Percentiles rank a stretch among this genome's conserved stretches.
phyloP scores from a whole-genome alignment of 2,329 filamentous ascomycete genomes.

The Chaetomiaceae sp. region DNA sequence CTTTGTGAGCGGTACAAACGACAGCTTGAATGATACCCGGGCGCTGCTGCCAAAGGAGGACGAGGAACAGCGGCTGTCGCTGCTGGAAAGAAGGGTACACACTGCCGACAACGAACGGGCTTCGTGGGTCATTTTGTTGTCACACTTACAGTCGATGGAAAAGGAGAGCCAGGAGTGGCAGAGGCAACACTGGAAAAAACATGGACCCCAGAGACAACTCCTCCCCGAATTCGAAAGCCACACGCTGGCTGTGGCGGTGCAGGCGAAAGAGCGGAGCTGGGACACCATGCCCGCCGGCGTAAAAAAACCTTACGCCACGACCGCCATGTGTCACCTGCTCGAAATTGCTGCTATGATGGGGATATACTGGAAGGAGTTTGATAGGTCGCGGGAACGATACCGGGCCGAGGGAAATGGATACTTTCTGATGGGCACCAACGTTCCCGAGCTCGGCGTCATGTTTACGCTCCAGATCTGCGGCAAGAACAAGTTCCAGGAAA shows the following conservation, averaged over 20 bases:
- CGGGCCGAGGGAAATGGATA: conserved; percentile 54
- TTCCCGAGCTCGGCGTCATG: conserved; percentile 49
- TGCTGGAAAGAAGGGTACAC: conserved; percentile 37
- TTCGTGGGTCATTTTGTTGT: conserved; percentile 51
- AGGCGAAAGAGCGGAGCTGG: conserved; percentile 45
- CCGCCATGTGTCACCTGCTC: conserved; percentile 52
- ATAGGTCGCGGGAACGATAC: conserved; percentile 47
- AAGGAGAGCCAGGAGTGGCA: conserved; percentile 46
- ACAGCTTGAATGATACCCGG: conserved; percentile 36
- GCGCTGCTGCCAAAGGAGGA: conserved; percentile 30
- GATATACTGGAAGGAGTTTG: conserved; percentile 57
- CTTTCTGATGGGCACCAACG: conserved; percentile 43
- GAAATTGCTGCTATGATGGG: conserved; percentile 52
- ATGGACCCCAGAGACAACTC: conserved; percentile 21
- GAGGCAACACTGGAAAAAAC: conserved; percentile 27
- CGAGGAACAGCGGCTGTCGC: conserved; percentile 26
- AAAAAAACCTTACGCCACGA: conserved; percentile 49
- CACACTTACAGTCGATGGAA: conserved; percentile 49
- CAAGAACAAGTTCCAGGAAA: conserved; percentile 43
- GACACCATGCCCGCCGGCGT: conserved; percentile 48
- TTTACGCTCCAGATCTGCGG: conserved; percentile 52
- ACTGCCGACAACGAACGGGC: conserved; percentile 55
- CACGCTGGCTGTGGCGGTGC: conserved; percentile 43
- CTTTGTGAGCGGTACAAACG: conserved; percentile 37
- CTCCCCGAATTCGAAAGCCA: conserved; percentile 31